Evolutionary conservation across 2,329 filamentous ascomycete genomes (phyloP).

Genomic region (Hymenoscyphus fructigenus): DNA sequence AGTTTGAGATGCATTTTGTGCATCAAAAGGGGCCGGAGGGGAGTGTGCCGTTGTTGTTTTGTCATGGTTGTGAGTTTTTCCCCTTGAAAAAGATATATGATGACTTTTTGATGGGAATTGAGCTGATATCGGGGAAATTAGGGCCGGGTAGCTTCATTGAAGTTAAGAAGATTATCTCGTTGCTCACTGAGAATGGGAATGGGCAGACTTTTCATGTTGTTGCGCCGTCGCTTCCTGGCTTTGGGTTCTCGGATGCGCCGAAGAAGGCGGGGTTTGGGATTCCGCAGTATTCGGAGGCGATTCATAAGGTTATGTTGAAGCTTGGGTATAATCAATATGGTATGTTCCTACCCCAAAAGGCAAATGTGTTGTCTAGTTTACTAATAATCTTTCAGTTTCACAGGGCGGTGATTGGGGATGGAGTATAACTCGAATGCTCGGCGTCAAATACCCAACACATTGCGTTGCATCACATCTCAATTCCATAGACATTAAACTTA

Average conservation of each 20-base stretch:
- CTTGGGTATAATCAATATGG: constrained; percentile 63
- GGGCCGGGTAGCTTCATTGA: constrained; percentile 68
- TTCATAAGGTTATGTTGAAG: constrained; percentile 66
- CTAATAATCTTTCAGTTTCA: constrained; percentile 36
- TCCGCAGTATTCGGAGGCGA: constrained; percentile 62
- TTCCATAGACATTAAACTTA: constrained; percentile 4
- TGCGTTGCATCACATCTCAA: constrained; percentile 51
- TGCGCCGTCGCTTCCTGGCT: constrained; percentile 55
- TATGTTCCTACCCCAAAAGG: constrained; percentile 29
- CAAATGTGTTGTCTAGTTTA: neutral
- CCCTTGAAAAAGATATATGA: neutral
- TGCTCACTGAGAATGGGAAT: constrained; percentile 34
- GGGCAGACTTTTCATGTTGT: constrained; percentile 41
- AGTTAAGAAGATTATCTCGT: constrained; percentile 59
- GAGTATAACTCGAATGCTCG: constrained; percentile 61
- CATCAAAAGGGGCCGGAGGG: constrained; percentile 53
- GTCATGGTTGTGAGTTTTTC: constrained; percentile 50
- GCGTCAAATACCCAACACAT: constrained; percentile 55
- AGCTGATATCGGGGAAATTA: neutral
- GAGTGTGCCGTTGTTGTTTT: constrained; percentile 65
- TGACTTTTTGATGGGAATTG: neutral
- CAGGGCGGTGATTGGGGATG: constrained; percentile 75
- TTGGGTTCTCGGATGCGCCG: constrained; percentile 44
- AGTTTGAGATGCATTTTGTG: constrained; percentile 63
- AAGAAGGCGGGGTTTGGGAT: constrained; percentile 51